Evolutionary conservation across 2,329 filamentous ascomycete species (phyloP), one percentile per base, ranked within the genome.

Genomic region (Neodidymelliopsis sp.): DNA sequence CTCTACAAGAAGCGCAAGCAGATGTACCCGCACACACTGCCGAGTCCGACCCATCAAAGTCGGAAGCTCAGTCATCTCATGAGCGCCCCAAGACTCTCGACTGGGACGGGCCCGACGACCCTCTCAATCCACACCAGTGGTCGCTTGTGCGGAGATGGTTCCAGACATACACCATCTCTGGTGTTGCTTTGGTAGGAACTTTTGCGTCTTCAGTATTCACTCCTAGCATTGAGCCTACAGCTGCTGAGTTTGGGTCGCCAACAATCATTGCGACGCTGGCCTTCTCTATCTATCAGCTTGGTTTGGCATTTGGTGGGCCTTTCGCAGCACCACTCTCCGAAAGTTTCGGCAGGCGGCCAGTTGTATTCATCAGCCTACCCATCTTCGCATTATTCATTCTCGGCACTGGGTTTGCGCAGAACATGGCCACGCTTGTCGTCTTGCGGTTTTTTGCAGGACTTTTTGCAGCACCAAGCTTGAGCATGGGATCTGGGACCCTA

Each of bases 261-360:
- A 29, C 25, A 1, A 60, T 52, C 9, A 41, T 62, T 3, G 56
- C 62, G 8, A 52, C 63, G 2, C 33, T 68, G 8, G 54, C 56
- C 8, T 54, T 65, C 19, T 62, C 61, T 2, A 47, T 63, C 8
- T 68, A 65, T 24, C 49, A 54, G 1, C 44, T 68, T 4, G 65
- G 36, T 19, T 29, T 37, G 61, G 89, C 86, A 1, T 83, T 87
- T 45, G 88, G 88, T 0, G 88, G 89, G 1, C 82, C 84, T 0
- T 76, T 91, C 16, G 89, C 86, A 77, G 88, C 88, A 2, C 89
- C 89, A 1, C 74, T 91, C 4, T 89, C 85, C 2, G 89, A 93
- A 73, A 76, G 88, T 27, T 83, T 79, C 59, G 89, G 89, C 27
- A 82, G 89, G 20, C 78, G 83, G 24, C 69, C 88, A 16, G 90